phyloP scores from a whole-genome alignment of 306 rosid genomes.

The Quercus dentata region DNA sequence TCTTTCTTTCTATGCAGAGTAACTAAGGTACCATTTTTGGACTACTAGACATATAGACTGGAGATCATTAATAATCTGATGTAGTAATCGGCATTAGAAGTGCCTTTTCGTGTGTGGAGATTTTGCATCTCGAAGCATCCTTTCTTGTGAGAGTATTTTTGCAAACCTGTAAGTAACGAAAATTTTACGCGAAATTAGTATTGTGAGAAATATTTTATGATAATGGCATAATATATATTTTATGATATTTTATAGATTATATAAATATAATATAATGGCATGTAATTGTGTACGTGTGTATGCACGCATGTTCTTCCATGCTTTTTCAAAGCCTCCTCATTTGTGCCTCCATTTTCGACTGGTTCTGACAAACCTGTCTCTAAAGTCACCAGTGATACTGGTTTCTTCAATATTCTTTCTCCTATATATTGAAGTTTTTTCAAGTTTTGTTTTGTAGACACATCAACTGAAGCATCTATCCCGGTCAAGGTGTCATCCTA shows the following conservation, averaged over 20 bases:
- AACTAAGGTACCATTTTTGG: too few species aligned
- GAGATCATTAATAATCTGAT: too few species aligned
- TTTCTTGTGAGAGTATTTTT: slow-evolving; percentile 44
- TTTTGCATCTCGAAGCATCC: slow-evolving; percentile 35
- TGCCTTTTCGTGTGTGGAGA: slow-evolving; percentile 36
- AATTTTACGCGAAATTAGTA: background rate
- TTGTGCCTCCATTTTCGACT: slow-evolving; percentile 17
- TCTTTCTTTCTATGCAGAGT: too few species aligned
- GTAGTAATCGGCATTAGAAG: background rate
- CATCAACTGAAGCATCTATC: slow-evolving; percentile 28
- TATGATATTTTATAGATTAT: background rate
- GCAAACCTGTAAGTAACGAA: slow-evolving; percentile 42
- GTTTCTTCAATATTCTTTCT: slow-evolving; percentile 38
- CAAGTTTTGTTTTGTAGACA: slow-evolving; percentile 34
- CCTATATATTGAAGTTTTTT: slow-evolving; percentile 26
- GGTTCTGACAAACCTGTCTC: slow-evolving; percentile 22
- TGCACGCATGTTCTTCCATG: background rate
- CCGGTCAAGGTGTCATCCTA: slow-evolving; percentile 44
- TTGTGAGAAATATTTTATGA: background rate
- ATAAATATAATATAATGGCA: background rate
- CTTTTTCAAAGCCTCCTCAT: slow-evolving; percentile 43
- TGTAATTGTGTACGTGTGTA: background rate
- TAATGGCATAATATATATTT: background rate
- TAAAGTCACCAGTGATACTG: slow-evolving; percentile 24
- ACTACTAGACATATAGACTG: too few species aligned